Percentiles rank a stretch among this genome's conserved stretches.
Conservation (phyloP, 2,329 filamentous ascomycete species). For the Leptographium lundbergii region DNA sequence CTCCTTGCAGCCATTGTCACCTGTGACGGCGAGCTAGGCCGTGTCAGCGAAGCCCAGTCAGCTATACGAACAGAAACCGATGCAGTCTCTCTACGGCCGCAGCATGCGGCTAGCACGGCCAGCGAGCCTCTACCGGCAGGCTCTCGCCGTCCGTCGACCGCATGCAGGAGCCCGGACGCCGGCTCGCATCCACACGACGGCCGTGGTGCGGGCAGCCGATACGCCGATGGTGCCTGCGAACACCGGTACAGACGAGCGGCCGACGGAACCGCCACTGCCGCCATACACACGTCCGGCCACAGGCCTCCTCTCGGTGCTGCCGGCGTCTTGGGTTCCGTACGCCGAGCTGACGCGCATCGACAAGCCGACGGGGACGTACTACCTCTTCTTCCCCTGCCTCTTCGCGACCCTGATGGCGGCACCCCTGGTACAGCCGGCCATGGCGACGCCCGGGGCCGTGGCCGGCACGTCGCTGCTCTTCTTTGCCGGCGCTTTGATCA, state of each 20-base stretch:
- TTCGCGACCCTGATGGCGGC: conserved; percentile 76
- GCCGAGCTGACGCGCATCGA: conserved; percentile 71
- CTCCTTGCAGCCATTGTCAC: not conserved
- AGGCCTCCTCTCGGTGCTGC: conserved; percentile 58
- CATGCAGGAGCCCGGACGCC: not conserved
- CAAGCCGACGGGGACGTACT: conserved; percentile 71
- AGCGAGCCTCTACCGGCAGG: not conserved
- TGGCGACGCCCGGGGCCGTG: conserved; percentile 47
- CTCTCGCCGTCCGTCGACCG: not conserved
- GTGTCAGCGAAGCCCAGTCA: not conserved
- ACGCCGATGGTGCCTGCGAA: conserved; percentile 7
- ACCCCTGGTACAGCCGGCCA: conserved; percentile 46
- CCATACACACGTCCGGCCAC: conserved; percentile 55
- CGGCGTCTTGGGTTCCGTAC: conserved; percentile 61
- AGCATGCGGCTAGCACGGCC: not conserved
- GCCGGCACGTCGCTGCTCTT: conserved; percentile 57
- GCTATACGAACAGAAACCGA: not conserved
- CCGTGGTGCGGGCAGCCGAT: conserved; percentile 1
- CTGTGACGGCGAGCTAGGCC: not conserved
- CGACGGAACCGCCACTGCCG: conserved; percentile 2
- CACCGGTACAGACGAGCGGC: conserved; percentile 6
- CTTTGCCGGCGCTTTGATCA: conserved; percentile 63
- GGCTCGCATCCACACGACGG: not conserved
- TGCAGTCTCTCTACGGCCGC: not conserved
- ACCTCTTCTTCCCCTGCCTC: conserved; percentile 74